A percentile compares a stretch with the other conserved stretches of the same genome.
phyloP scores from a whole-genome alignment of 805 yeast genomes.

The Candida dendrica region DNA sequence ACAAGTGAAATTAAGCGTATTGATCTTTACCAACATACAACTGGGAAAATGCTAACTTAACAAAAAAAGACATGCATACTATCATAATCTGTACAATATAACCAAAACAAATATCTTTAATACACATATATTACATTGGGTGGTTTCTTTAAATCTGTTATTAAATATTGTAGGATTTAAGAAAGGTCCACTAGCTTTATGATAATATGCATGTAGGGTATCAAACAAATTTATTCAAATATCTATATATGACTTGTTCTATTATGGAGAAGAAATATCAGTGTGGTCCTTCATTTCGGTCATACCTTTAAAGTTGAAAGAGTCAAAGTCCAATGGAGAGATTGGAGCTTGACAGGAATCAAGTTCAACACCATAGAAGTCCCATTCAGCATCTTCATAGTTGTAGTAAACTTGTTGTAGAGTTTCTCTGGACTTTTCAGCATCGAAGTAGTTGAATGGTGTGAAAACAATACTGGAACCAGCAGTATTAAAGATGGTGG shows the following conservation, averaged over 20 bases:
- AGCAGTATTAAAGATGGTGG: conserved; percentile 19
- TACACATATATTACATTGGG: background rate
- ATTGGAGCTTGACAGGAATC: conserved; percentile 12
- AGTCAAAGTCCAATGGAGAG: conserved; percentile 8
- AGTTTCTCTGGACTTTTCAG: conserved; percentile 17
- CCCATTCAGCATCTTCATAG: conserved; percentile 17
- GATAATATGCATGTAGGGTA: too few relatives aligned
- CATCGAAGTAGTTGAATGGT: conserved; percentile 22
- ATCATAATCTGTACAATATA: background rate
- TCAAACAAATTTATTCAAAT: too few relatives aligned
- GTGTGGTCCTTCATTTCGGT: background rate
- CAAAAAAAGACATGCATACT: background rate
- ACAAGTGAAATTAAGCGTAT: too few relatives aligned
- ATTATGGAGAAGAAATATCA: background rate
- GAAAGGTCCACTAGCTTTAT: too few relatives aligned
- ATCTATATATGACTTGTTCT: too few relatives aligned
- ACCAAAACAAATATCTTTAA: too few relatives aligned
- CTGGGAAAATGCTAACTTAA: too few relatives aligned
- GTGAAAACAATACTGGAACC: conserved; percentile 21
- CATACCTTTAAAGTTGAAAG: conserved; percentile 17
- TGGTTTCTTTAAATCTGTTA: too few relatives aligned
- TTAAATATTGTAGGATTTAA: too few relatives aligned
- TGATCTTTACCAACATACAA: too few relatives aligned
- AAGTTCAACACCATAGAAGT: conserved; percentile 16
- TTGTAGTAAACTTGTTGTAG: conserved; percentile 17